Evolutionary conservation across 805 yeast species (phyloP).

Genomic region (Candida taoyuanica): DNA sequence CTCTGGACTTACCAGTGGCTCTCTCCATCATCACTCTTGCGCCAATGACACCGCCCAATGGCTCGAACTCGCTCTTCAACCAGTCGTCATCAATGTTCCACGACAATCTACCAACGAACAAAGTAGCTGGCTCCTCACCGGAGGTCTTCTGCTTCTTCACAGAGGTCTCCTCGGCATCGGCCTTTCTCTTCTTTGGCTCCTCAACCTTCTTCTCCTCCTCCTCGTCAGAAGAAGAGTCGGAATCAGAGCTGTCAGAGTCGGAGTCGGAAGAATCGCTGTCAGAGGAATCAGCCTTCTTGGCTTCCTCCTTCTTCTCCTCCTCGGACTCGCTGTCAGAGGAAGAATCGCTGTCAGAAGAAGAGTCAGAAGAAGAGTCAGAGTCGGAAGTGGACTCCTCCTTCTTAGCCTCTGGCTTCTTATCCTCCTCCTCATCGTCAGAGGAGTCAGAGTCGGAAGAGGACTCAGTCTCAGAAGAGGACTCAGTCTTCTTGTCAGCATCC

Average conservation of each 20-base stretch:
- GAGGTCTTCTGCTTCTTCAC: conserved; percentile 34
- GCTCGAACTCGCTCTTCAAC: conserved; percentile 84
- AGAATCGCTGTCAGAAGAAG: conserved; percentile 16
- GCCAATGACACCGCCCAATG: conserved; percentile 70
- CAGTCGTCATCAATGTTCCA: conserved; percentile 97
- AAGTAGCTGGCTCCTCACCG: conserved; percentile 75
- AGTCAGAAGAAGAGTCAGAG: conserved; percentile 17
- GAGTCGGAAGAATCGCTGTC: conserved; percentile 17
- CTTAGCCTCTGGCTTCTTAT: conserved; percentile 16
- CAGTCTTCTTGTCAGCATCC: conserved; percentile 14
- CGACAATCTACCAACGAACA: conserved; percentile 95
- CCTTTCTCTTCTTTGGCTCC: conserved; percentile 33
- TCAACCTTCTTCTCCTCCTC: conserved; percentile 19
- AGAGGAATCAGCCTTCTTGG: conserved; percentile 20
- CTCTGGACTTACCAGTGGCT: conserved; percentile 89
- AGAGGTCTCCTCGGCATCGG: conserved; percentile 33
- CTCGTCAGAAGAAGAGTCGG: conserved; percentile 14
- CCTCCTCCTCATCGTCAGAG: conserved; percentile 15
- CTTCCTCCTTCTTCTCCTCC: conserved; percentile 12
- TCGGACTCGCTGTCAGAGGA: conserved; percentile 14
- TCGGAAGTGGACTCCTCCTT: conserved; percentile 10
- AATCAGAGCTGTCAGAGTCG: conserved; percentile 22
- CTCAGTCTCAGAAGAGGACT: conserved; percentile 22
- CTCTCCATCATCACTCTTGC: conserved; percentile 96
- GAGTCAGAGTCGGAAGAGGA: conserved; percentile 26